phyloP scores from a whole-genome alignment of 2,329 filamentous ascomycete species.

The Blastomyces silverae region DNA sequence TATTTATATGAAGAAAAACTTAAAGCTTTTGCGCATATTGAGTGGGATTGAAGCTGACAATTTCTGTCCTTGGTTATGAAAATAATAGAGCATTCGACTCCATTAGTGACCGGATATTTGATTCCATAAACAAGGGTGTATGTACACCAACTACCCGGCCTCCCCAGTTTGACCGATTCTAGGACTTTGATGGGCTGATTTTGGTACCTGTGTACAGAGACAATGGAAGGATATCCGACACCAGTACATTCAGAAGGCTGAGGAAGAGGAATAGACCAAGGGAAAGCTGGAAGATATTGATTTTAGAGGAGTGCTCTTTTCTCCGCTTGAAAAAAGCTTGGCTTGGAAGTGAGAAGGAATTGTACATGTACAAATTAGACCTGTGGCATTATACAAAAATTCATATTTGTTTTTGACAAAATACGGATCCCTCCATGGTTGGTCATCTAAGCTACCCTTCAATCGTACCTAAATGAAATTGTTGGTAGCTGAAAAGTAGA shows the following conservation, averaged over 20 bases:
- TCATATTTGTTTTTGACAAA: neutral
- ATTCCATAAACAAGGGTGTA: conserved; percentile 86
- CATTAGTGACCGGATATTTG: conserved; percentile 79
- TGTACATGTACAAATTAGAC: conserved; percentile 12
- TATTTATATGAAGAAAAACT: neutral
- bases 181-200: conserved; percentile 17
- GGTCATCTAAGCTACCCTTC: neutral
- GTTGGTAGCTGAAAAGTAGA: neutral
- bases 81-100: conserved; percentile 68
- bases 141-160: conserved; percentile 36
- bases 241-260: conserved; percentile 68
- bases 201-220: conserved; percentile 52
- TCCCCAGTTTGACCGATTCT: neutral
- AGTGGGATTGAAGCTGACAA: neutral
- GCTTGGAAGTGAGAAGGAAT: neutral
- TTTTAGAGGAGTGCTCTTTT: neutral
- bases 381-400: conserved; percentile 4
- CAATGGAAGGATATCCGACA: conserved; percentile 99
- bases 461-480: neutral
- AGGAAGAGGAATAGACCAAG: conserved; percentile 48
- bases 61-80: conserved; percentile 8
- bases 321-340: neutral
- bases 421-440: neutral
- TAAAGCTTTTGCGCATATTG: neutral
- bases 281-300: neutral